Evolutionary conservation across 129 eudicot genomes (phyloP).

Genomic region (Oenanthe sinensis): DNA sequence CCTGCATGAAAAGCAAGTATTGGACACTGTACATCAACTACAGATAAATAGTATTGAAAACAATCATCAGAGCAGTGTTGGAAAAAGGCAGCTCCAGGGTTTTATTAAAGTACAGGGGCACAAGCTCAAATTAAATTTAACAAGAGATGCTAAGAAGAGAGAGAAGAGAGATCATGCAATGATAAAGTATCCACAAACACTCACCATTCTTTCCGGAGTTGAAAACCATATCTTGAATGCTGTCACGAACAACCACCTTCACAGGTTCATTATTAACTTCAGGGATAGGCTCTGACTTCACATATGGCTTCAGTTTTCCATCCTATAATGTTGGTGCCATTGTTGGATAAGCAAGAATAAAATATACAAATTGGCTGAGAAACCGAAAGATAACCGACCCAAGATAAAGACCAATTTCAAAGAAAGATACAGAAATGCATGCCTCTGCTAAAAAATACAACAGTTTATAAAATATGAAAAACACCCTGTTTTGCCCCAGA

Average conservation of each 20-base stretch:
- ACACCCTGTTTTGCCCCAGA: background rate
- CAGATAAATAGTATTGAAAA: background rate
- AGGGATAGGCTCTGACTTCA: slow-evolving; percentile 81
- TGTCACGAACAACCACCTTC: slow-evolving; percentile 81
- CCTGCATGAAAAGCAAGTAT: background rate
- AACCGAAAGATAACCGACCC: background rate
- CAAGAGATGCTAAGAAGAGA: background rate
- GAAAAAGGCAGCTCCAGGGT: background rate
- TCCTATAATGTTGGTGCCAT: slow-evolving; percentile 32
- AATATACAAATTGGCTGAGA: background rate
- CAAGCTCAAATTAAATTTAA: background rate
- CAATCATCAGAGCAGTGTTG: background rate
- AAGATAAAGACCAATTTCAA: background rate
- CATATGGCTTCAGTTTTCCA: slow-evolving; percentile 60
- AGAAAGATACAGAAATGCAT: background rate
- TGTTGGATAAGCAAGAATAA: background rate
- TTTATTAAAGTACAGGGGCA: background rate
- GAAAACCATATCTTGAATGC: slow-evolving; percentile 60
- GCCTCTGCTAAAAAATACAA: background rate
- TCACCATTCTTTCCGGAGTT: slow-evolving; percentile 87
- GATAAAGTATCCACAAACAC: background rate
- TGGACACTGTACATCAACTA: background rate
- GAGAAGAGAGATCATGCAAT: background rate
- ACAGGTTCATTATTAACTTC: slow-evolving; percentile 69
- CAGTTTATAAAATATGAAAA: background rate